A percentile compares a stretch with the other conserved stretches of the same genome.
Conservation (phyloP, 2,329 filamentous ascomycete species). For the Pseudogymnoascus sp. region DNA sequence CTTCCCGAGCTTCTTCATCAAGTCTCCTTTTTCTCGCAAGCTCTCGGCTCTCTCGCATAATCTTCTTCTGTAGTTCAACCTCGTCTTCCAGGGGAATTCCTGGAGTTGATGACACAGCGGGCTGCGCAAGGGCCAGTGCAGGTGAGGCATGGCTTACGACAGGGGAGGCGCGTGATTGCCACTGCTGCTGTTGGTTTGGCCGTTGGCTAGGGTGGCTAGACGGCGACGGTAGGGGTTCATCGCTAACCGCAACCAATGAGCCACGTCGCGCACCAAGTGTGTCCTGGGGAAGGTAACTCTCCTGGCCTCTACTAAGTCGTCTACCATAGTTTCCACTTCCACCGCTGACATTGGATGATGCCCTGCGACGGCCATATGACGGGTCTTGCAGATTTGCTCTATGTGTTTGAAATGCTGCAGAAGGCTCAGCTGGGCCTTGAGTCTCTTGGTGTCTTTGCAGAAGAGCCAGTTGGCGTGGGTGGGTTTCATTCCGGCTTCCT, state of each 20-base stretch:
- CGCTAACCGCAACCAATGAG: slow-evolving; percentile 42
- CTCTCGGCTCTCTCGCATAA: slow-evolving; percentile 65
- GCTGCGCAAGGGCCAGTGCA: slow-evolving; percentile 28
- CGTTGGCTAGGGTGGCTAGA: slow-evolving; percentile 24
- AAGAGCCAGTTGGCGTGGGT: slow-evolving; percentile 64
- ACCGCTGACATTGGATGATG: slow-evolving; percentile 86
- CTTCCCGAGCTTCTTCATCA: slow-evolving; percentile 63
- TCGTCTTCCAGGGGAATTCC: slow-evolving; percentile 41
- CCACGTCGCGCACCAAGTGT: slow-evolving; percentile 37
- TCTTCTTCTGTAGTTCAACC: slow-evolving; percentile 55
- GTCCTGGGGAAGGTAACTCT: slow-evolving; percentile 26
- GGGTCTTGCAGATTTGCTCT: slow-evolving; percentile 57
- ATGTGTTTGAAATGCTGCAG: slow-evolving; percentile 75
- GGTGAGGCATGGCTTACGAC: slow-evolving; percentile 27
- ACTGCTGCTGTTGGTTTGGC: slow-evolving; percentile 26
- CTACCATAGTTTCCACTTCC: slow-evolving; percentile 62
- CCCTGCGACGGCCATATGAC: slow-evolving; percentile 65
- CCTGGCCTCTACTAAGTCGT: slow-evolving; percentile 28
- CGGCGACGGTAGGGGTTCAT: slow-evolving; percentile 36
- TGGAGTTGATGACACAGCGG: slow-evolving; percentile 18
- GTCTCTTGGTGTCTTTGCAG: slow-evolving; percentile 65
- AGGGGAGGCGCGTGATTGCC: slow-evolving; percentile 33
- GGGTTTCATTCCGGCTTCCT: slow-evolving; percentile 58
- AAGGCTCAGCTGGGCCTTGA: slow-evolving; percentile 67
- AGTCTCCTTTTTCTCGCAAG: slow-evolving; percentile 58